phyloP scores from a whole-genome alignment of 306 rosid species.

The Abrus pulchellus region DNA sequence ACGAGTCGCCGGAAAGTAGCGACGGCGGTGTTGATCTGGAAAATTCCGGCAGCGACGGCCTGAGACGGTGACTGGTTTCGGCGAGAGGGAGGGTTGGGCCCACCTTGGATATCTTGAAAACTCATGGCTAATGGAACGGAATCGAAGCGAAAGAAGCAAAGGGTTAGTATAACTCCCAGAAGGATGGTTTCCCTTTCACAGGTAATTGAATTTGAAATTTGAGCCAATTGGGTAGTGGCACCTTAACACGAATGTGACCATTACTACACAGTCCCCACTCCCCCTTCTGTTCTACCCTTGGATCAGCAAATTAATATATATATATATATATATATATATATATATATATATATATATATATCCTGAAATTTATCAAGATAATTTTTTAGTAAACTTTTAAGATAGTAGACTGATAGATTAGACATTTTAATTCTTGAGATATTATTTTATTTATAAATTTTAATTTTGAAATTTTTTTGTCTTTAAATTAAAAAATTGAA shows the following conservation, averaged over 20 bases:
- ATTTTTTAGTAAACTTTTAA: too few relatives aligned
- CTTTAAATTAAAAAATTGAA: too few relatives aligned
- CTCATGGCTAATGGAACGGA: slow-evolving; percentile 54
- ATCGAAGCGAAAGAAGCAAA: not conserved
- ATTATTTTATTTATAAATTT: too few relatives aligned
- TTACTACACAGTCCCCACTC: not conserved
- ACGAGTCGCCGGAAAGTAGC: slow-evolving; percentile 76
- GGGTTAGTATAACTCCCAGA: not conserved
- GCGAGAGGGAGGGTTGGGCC: slow-evolving; percentile 37
- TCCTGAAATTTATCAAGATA: not conserved
- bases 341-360: too few relatives aligned
- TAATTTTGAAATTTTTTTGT: too few relatives aligned
- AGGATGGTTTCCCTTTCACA: not conserved
- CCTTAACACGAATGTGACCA: slow-evolving; percentile 10
- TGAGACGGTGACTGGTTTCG: slow-evolving; percentile 59
- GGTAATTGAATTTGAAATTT: not conserved
- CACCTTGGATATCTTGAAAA: slow-evolving; percentile 68
- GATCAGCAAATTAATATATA: not conserved
- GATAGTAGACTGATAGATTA: too few relatives aligned
- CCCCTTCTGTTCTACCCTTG: not conserved
- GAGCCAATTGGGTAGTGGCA: slow-evolving; percentile 46
- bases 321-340: too few relatives aligned
- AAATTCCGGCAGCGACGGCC: slow-evolving; percentile 78
- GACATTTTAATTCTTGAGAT: too few relatives aligned
- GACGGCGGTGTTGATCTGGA: slow-evolving; percentile 87